These are phyloP conservation scores for Rhododendron ferrugineum DNA, from an alignment of 148 eudicot species.

Conservation along the genomic window DNA sequence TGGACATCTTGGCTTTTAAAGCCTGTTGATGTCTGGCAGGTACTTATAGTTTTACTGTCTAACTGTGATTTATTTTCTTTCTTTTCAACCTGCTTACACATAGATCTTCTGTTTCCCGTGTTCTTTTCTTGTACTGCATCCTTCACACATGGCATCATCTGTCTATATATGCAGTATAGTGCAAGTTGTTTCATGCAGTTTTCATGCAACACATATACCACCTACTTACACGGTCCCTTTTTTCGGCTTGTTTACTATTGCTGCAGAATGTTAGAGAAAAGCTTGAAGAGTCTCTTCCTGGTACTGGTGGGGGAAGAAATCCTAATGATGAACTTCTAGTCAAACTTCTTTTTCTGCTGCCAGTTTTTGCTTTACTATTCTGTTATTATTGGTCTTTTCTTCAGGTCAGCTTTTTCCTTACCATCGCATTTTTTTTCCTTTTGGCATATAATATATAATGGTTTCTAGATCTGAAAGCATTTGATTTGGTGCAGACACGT, in stretches of 20 bases:
- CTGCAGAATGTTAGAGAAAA: constrained; percentile 68
- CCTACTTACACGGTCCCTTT: neutral
- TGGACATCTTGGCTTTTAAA: constrained; percentile 98
- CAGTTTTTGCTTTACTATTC: constrained; percentile 48
- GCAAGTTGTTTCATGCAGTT: neutral
- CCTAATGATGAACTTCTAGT: constrained; percentile 58
- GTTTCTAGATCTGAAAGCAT: constrained; percentile 18
- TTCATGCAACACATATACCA: neutral
- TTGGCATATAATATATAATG: neutral
- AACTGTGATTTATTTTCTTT: neutral
- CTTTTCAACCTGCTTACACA: neutral
- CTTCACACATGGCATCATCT: neutral
- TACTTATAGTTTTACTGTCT: constrained; percentile 14
- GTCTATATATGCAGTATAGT: neutral
- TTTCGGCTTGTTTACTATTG: constrained; percentile 10
- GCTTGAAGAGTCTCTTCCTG: constrained; percentile 79
- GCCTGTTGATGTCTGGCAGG: constrained; percentile 99
- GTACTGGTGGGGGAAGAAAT: constrained; percentile 80
- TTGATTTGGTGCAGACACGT: constrained; percentile 44
- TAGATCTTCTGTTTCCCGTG: neutral
- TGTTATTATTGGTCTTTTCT: constrained; percentile 57
- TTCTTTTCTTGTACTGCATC: neutral
- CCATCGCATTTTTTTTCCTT: neutral
- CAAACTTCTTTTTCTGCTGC: constrained; percentile 66
- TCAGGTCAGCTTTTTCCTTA: constrained; percentile 46